These are phyloP conservation scores for Aspergillus sp. DNA, from an alignment of 2,329 filamentous ascomycete genomes.

Conservation along the genomic window DNA sequence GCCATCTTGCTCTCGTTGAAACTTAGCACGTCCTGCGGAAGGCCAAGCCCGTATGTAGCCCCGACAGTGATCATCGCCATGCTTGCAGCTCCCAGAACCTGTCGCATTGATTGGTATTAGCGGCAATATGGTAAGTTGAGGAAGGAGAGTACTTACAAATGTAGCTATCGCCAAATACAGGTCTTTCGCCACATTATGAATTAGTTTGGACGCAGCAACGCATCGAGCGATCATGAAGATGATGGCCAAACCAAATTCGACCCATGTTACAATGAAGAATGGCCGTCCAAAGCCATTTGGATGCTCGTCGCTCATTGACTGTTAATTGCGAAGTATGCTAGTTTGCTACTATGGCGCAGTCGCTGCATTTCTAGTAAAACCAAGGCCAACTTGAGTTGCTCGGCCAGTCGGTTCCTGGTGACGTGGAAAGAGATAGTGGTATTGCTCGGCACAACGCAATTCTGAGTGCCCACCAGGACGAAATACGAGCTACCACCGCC, in stretches of 20 bases:
- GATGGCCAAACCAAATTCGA: conserved; percentile 18
- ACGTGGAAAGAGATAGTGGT: neutral
- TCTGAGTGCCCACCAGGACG: too few species aligned
- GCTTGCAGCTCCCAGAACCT: conserved; percentile 15
- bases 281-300: conserved; percentile 8
- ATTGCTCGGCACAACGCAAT: neutral
- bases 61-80: conserved; percentile 14
- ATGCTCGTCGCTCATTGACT: neutral
- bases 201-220: conserved; percentile 21
- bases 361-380: neutral
- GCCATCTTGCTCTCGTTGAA: conserved; percentile 3
- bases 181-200: conserved; percentile 17
- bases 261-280: conserved; percentile 18
- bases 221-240: conserved; percentile 20
- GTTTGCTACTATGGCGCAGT: neutral
- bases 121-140: neutral
- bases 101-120: neutral
- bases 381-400: neutral
- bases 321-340: neutral
- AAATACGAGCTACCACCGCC: too few species aligned
- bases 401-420: neutral
- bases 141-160: conserved; percentile 17
- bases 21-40: conserved; percentile 6
- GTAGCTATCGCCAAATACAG: conserved; percentile 21
- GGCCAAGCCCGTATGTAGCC: conserved; percentile 20